Percentiles rank a stretch among this genome's conserved stretches.
These are phyloP conservation scores for Paecilomyces sp. DNA, from an alignment of 2,329 filamentous ascomycete species.

Conservation along the genomic window DNA sequence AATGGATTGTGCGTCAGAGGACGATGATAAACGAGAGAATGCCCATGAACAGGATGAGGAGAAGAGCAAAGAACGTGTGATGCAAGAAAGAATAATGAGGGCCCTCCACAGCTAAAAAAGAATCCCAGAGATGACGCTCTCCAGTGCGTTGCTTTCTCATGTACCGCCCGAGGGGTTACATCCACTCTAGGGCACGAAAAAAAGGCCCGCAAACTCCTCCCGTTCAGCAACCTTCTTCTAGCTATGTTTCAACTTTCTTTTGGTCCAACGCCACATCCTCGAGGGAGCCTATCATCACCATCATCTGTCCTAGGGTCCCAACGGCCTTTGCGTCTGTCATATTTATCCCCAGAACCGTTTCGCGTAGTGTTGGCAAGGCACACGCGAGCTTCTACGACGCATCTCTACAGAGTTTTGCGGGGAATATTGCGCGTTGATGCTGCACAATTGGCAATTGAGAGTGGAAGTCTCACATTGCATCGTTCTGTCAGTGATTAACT, in stretches of 20 bases:
- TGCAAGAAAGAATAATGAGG: not conserved
- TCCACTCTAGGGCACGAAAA: not conserved
- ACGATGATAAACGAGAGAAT: not conserved
- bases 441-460: no score
- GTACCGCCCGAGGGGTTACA: not conserved
- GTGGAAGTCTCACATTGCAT: no score
- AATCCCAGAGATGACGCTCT: not conserved
- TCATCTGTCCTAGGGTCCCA: not conserved
- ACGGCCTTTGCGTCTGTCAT: not conserved
- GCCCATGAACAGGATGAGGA: not conserved
- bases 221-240: not conserved
- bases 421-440: not conserved
- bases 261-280: not conserved
- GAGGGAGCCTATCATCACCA: not conserved
- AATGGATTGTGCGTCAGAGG: not conserved
- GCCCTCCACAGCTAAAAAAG: not conserved
- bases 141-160: not conserved
- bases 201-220: not conserved
- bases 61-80: not conserved
- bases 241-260: not conserved
- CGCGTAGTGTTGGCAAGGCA: not conserved
- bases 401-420: not conserved
- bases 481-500: no score
- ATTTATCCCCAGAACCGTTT: not conserved
- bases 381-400: not conserved